phyloP scores from a whole-genome alignment of 176 grass and related monocot species.

The Zea mays region DNA sequence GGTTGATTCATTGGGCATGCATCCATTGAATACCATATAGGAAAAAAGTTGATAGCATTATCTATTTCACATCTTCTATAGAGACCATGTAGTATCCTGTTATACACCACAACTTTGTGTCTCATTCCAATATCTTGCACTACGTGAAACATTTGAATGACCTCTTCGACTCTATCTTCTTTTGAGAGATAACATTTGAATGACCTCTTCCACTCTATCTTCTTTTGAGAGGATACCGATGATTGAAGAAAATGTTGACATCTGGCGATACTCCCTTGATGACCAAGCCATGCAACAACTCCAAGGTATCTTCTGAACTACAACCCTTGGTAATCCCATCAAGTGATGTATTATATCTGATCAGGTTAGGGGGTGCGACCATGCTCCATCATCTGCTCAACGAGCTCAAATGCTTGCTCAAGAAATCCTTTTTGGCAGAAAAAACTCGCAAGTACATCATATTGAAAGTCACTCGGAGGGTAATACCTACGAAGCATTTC shows the following conservation, averaged over 20 bases:
- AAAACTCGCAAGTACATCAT: constrained; percentile 50
- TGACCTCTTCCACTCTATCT: constrained; percentile 53
- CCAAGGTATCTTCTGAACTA: constrained; percentile 50
- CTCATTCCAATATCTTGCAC: constrained; percentile 62
- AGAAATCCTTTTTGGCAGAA: constrained; percentile 60
- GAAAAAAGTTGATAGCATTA: constrained; percentile 48
- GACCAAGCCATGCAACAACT: constrained; percentile 54
- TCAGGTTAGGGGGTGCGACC: constrained; percentile 62
- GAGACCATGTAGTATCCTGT: constrained; percentile 55
- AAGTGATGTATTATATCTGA: constrained; percentile 59
- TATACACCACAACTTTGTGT: constrained; percentile 53
- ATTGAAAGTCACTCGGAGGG: constrained; percentile 58
- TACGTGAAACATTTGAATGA: constrained; percentile 43
- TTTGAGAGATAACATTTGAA: constrained; percentile 55
- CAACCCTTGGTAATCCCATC: constrained; percentile 61
- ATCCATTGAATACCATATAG: constrained; percentile 53
- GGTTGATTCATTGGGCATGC: constrained; percentile 54
- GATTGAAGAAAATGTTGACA: constrained; percentile 51
- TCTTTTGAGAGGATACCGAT: constrained; percentile 55
- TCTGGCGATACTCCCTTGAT: constrained; percentile 54
- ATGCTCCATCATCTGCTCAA: constrained; percentile 53
- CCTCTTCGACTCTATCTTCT: constrained; percentile 59
- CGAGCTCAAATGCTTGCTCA: constrained; percentile 52
- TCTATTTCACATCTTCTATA: constrained; percentile 51
- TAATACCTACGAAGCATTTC: constrained; percentile 51